phyloP scores from a whole-genome alignment of 352 stramenopile genomes.

The Blastocystis hominis region DNA sequence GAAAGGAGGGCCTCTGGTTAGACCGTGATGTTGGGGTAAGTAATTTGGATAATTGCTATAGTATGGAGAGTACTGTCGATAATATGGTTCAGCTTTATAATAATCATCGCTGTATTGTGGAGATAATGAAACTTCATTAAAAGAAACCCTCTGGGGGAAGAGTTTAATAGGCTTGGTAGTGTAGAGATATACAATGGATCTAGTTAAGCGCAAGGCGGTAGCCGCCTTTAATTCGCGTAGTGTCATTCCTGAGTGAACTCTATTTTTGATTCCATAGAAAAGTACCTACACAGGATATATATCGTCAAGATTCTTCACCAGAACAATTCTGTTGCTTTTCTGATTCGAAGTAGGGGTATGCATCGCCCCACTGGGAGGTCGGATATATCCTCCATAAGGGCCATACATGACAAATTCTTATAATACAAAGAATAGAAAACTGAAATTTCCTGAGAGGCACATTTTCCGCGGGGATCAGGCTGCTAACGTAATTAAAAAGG shows the following conservation, averaged over 20 bases:
- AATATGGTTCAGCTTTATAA: not conserved
- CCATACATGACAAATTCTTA: not conserved
- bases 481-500: too few relatives aligned
- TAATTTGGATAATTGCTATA: not conserved
- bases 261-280: not conserved
- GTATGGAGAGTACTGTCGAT: not conserved
- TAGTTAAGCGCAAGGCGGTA: not conserved
- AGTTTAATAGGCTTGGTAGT: not conserved
- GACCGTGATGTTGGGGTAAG: not conserved
- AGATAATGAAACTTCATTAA: not conserved
- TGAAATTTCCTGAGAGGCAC: too few relatives aligned
- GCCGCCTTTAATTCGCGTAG: not conserved
- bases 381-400: not conserved
- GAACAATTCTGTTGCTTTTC: not conserved
- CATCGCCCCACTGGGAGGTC: not conserved
- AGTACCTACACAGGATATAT: not conserved
- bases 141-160: not conserved
- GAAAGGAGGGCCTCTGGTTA: not conserved
- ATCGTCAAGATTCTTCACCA: not conserved
- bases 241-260: not conserved
- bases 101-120: not conserved
- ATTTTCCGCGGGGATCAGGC: too few relatives aligned
- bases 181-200: not conserved
- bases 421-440: too few relatives aligned
- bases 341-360: not conserved